Base-by-base conservation (phyloP, 2,329 filamentous ascomycete species). In the Neonectria neomacrospora region DNA sequence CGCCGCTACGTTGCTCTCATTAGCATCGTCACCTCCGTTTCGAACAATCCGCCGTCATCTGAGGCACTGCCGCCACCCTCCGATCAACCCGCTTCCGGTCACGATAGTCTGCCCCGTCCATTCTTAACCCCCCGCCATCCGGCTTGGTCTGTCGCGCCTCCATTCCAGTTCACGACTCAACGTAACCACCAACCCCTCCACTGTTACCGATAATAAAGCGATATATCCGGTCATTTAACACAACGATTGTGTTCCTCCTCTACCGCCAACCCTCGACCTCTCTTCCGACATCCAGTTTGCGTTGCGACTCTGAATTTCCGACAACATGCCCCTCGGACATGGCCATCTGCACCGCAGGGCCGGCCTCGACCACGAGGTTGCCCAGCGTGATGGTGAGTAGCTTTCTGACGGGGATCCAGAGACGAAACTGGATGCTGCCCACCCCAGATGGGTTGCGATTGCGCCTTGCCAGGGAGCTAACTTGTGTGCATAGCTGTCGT, bases 241-340 rank as follows among this genome's bases (percentile, higher is more conserved):
- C 60, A 18, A 61, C 44, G 14, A 50, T 44, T 45, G 26, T n/a
- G 8, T 10, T 26, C 41, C 45, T 32, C 23, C 23, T 16, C 12
- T 20, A 28, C 11, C 58, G 16, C 28, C 60, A 28, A 58, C 20
- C 23, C 18, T 52, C 50, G 14, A 34, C 23, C 14, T 41, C 41
- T 48, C 34, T 37, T 16, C 5, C 8, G 14, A 23, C 48, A 34
- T n/a, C 45, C 51, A 30, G 9, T 39, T 44, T 30, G 39, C 30
- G 22, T 22, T 23, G 42, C 22, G 30, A 32, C 37, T 39, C 28
- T 2, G 22, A 12, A 55, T 28, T 52, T n/a, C 37, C 47, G 45
- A 58, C 66, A 75, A 71, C n/a, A 78, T 78, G 76, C 71, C 69
- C 64, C 57, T 67, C 58, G 66, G 67, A 54, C 76, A 76, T 57